These are phyloP conservation scores for Brassica rapa DNA, from an alignment of 345 rosid species.

Conservation along the genomic window DNA sequence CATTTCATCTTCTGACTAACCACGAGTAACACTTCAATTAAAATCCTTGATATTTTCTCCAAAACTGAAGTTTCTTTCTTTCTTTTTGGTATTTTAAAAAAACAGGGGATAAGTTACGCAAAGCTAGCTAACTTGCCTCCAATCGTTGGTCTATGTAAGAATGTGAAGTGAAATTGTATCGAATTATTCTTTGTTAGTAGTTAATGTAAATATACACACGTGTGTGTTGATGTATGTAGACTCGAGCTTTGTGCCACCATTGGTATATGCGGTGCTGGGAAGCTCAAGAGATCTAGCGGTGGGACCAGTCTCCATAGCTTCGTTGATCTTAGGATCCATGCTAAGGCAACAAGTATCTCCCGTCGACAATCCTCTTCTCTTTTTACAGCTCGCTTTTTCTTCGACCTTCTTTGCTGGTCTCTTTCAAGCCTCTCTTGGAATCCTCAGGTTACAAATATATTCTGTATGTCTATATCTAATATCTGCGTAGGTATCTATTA, in stretches of 20 bases:
- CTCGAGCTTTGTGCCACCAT: constrained; percentile 98
- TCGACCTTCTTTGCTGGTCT: constrained; percentile 95
- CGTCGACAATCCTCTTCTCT: constrained; percentile 56
- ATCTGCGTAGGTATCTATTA: not conserved
- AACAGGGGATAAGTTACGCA: constrained; percentile 93
- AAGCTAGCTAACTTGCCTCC: constrained; percentile 93
- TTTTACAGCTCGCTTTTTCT: constrained; percentile 86
- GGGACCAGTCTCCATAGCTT: constrained; percentile 94
- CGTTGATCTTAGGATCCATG: constrained; percentile 94
- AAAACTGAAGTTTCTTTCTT: not conserved
- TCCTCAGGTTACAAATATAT: constrained; percentile 55
- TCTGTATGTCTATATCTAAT: not conserved
- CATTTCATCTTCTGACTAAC: constrained; percentile 4
- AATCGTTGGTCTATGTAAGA: constrained; percentile 91
- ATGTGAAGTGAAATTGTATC: not conserved
- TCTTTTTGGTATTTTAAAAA: not conserved
- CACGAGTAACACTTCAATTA: not conserved
- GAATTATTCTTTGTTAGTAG: not conserved
- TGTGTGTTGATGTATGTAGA: constrained; percentile 43
- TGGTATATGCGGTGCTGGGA: constrained; percentile 88
- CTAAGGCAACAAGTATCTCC: constrained; percentile 85
- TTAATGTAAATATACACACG: not conserved
- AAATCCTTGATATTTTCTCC: constrained; percentile 8
- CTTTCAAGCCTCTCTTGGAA: constrained; percentile 90
- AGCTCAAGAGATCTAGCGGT: constrained; percentile 96